These are phyloP conservation scores for Didymella pomorum DNA, from an alignment of 2,329 filamentous ascomycete species.

Conservation along the genomic window DNA sequence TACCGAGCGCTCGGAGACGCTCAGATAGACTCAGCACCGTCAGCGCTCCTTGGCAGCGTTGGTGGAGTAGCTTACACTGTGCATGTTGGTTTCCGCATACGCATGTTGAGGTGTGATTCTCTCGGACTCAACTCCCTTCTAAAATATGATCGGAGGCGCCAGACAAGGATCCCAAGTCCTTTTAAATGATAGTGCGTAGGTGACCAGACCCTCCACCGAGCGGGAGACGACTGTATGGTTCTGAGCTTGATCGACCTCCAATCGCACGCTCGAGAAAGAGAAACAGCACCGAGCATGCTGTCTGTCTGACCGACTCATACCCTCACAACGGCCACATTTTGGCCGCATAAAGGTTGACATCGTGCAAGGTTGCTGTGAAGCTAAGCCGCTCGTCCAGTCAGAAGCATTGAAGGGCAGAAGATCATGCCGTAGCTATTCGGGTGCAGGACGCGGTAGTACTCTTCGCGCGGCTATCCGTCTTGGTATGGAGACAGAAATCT, in stretches of 20 bases:
- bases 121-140: background rate
- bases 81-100: slow-evolving; percentile 8
- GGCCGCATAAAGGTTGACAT: slow-evolving; percentile 8
- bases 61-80: slow-evolving; percentile 3
- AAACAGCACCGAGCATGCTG: background rate
- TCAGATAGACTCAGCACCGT: background rate
- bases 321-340: slow-evolving; percentile 6
- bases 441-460: slow-evolving; percentile 14
- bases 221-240: background rate
- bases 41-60: slow-evolving; percentile 9
- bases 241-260: slow-evolving; percentile 4
- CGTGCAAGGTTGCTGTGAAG: slow-evolving; percentile 6
- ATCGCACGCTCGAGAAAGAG: background rate
- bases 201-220: slow-evolving; percentile 1
- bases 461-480: slow-evolving; percentile 26
- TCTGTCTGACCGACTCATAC: slow-evolving; percentile 12
- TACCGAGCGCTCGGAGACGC: slow-evolving; percentile 6
- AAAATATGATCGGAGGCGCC: slow-evolving; percentile 3
- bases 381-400: slow-evolving; percentile 8
- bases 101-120: slow-evolving; percentile 6
- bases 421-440: slow-evolving; percentile 7
- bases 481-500: slow-evolving; percentile 22
- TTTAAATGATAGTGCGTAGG: slow-evolving; percentile 7
- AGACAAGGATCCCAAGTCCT: slow-evolving; percentile 14
- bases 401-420: slow-evolving; percentile 6